These are phyloP conservation scores for Mikania micrantha DNA, from an alignment of 129 eudicot species.

Conservation along the genomic window DNA sequence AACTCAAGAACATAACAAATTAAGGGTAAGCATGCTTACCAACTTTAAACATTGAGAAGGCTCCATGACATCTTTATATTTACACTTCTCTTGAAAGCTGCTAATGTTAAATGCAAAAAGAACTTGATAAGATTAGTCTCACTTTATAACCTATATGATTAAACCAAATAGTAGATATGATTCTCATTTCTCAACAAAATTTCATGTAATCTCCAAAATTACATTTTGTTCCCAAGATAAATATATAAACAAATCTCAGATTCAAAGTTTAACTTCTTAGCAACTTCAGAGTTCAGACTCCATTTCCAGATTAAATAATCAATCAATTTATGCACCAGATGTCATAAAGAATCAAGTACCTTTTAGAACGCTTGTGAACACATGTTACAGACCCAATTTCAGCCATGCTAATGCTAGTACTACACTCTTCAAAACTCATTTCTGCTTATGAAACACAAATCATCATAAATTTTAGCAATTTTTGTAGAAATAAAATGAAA, in stretches of 20 bases:
- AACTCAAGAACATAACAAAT: not conserved
- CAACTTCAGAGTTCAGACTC: not conserved
- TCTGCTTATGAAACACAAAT: constrained; percentile 32
- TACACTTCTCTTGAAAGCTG: constrained; percentile 61
- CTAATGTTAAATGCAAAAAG: constrained; percentile 24
- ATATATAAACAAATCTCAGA: not conserved
- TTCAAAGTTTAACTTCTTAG: not conserved
- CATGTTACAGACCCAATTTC: constrained; percentile 31
- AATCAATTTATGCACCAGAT: constrained; percentile 13
- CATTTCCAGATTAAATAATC: constrained; percentile 17
- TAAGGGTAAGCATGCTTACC: constrained; percentile 38
- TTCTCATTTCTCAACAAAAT: not conserved
- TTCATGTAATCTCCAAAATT: not conserved
- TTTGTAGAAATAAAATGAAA: not conserved
- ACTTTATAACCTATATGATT: not conserved
- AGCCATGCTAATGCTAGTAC: constrained; percentile 35
- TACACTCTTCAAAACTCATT: constrained; percentile 59
- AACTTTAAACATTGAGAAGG: constrained; percentile 38
- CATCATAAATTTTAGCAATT: constrained; percentile 8
- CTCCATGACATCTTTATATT: constrained; percentile 21
- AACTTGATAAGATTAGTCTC: not conserved
- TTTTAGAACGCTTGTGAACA: constrained; percentile 75
- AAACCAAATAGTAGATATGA: not conserved
- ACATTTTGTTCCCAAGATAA: not conserved
- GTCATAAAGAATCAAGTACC: constrained; percentile 35